Evolutionary conservation across 768 basidiomycete genomes (phyloP).

Genomic region (Naganishia randhawae): DNA sequence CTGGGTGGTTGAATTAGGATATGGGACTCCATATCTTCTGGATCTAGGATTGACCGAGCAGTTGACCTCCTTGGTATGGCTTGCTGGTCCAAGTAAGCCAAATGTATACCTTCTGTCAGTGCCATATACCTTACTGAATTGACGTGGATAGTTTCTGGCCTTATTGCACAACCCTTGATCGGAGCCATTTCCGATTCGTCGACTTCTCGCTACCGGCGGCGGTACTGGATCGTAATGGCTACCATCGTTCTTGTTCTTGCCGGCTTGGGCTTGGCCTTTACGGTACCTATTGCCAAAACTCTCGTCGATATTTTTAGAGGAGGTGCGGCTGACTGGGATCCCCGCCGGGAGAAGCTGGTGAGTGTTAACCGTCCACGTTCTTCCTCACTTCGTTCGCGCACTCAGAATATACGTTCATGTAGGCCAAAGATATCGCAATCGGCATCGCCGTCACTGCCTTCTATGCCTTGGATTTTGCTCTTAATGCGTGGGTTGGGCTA

Average conservation of each 20-base stretch:
- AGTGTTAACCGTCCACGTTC: slow-evolving; percentile 33
- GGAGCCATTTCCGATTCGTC: slow-evolving; percentile 96
- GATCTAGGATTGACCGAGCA: slow-evolving; percentile 76
- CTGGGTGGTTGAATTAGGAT: slow-evolving; percentile 56
- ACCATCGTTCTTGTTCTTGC: slow-evolving; percentile 74
- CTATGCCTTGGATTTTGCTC: slow-evolving; percentile 92
- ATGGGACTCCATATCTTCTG: slow-evolving; percentile 90
- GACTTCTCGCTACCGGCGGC: slow-evolving; percentile 74
- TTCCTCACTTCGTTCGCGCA: not conserved
- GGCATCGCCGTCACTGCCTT: slow-evolving; percentile 82
- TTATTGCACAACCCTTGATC: slow-evolving; percentile 95
- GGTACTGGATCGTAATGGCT: slow-evolving; percentile 89
- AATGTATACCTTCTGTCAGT: not conserved
- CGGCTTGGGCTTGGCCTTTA: slow-evolving; percentile 77
- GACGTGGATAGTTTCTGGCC: slow-evolving; percentile 62
- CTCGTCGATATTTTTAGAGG: slow-evolving; percentile 72
- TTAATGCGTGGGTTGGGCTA: slow-evolving; percentile 64
- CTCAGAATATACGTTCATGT: not conserved
- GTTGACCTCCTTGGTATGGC: slow-evolving; percentile 90
- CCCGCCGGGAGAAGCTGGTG: slow-evolving; percentile 63
- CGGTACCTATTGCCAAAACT: slow-evolving; percentile 65
- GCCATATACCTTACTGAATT: not conserved
- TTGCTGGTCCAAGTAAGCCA: slow-evolving; percentile 64
- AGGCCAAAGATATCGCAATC: slow-evolving; percentile 72
- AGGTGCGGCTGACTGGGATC: slow-evolving; percentile 83